A percentile compares a stretch with the other conserved stretches of the same genome.
Conservation (phyloP, 257 asterid species). For the Salvia hispanica region DNA sequence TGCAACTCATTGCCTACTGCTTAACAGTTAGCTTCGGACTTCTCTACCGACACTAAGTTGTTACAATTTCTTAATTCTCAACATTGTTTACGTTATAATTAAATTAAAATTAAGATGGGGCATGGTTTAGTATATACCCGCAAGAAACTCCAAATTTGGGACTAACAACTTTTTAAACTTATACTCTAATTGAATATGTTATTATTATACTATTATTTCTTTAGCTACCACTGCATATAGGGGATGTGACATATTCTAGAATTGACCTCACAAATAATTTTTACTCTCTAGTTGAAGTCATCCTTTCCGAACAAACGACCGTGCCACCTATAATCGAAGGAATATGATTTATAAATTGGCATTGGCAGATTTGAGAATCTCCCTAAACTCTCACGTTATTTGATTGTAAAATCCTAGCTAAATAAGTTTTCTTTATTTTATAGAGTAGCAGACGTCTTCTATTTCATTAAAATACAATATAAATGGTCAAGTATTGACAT, state of each 20-base stretch:
- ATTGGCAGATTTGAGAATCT: not conserved
- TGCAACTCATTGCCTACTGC: conserved; percentile 30
- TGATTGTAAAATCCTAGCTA: not conserved
- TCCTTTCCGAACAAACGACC: conserved; percentile 33
- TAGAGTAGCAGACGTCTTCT: not conserved
- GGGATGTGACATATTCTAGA: conserved; percentile 9
- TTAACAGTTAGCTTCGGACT: conserved; percentile 3
- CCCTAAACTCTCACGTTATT: not conserved
- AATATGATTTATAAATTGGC: conserved; percentile 14
- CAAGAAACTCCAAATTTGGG: conserved; percentile 23
- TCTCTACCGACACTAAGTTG: conserved; percentile 9
- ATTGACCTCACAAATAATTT: conserved; percentile 9
- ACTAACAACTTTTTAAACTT: conserved; percentile 2
- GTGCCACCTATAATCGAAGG: conserved; percentile 30
- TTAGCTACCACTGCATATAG: conserved; percentile 18
- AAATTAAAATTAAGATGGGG: conserved; percentile 4
- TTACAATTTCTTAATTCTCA: not conserved
- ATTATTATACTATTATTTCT: not conserved
- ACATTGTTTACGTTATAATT: not conserved
- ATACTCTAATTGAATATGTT: not conserved
- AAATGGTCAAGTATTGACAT: not conserved
- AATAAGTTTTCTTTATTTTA: not conserved
- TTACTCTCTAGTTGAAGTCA: conserved; percentile 16
- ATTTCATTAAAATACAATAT: not conserved
- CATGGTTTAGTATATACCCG: not conserved